These are phyloP conservation scores for Saccharomyces uvarum DNA, from an alignment of 1,139 yeast genomes.

Conservation along the genomic window DNA sequence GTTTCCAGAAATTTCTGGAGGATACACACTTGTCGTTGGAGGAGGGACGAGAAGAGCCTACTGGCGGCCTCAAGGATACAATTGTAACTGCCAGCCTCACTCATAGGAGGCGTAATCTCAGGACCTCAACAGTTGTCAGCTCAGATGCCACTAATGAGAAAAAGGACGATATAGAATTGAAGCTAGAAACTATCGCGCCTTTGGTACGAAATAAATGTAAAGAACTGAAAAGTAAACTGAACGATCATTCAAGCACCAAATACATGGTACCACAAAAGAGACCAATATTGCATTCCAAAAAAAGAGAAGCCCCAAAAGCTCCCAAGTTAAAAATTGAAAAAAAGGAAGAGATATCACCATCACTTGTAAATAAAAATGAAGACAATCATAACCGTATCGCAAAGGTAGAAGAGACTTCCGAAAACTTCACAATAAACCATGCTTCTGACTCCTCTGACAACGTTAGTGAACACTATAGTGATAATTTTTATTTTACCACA, in stretches of 20 bases:
- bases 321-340: background rate
- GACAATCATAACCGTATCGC: background rate
- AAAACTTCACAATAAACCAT: background rate
- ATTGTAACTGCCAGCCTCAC: slow-evolving; percentile 4
- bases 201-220: slow-evolving; percentile 17
- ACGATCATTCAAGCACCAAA: background rate
- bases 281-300: background rate
- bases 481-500: slow-evolving; percentile 26
- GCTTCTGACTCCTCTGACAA: background rate
- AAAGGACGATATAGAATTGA: background rate
- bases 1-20: slow-evolving; percentile 25
- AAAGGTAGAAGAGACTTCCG: background rate
- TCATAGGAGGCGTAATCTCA: slow-evolving; percentile 5
- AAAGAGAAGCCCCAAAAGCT: background rate
- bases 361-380: background rate
- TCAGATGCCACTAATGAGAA: background rate
- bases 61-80: background rate
- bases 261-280: background rate
- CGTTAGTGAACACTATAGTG: slow-evolving; percentile 10
- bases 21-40: slow-evolving; percentile 19
- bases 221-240: slow-evolving; percentile 7
- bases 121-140: slow-evolving; percentile 7
- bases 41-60: background rate
- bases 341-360: background rate
- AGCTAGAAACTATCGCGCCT: slow-evolving; percentile 5